phyloP scores from a whole-genome alignment of 148 eudicot species.

The Linanthus parryae region DNA sequence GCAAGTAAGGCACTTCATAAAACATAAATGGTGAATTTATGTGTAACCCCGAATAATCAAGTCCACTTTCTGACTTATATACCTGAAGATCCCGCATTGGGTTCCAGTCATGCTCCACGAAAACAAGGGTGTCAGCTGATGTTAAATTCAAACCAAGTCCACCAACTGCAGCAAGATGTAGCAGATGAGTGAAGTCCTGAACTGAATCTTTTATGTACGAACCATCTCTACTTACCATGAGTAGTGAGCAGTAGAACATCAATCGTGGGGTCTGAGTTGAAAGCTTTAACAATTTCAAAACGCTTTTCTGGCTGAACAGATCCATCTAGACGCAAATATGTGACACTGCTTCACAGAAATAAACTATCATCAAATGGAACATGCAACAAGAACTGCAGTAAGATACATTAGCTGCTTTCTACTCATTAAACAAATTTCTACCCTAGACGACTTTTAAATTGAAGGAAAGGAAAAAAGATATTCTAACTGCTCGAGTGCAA shows the following conservation, averaged over 20 bases:
- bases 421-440: neutral
- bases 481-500: too few species aligned
- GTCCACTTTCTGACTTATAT: neutral
- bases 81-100: constrained; percentile 97
- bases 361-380: neutral
- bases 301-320: constrained; percentile 89
- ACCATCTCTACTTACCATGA: constrained; percentile 45
- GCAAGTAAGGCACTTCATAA: neutral
- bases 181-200: constrained; percentile 4
- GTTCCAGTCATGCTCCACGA: constrained; percentile 99
- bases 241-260: constrained; percentile 93
- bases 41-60: neutral
- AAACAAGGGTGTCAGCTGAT: constrained; percentile 95
- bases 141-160: constrained; percentile 93
- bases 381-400: neutral
- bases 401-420: neutral
- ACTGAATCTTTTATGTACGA: constrained; percentile 7
- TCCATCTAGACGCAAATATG: constrained; percentile 93
- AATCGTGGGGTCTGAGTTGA: constrained; percentile 98
- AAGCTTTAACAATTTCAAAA: constrained; percentile 91
- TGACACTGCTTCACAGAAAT: constrained; percentile 39
- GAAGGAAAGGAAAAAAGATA: too few species aligned
- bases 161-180: constrained; percentile 35
- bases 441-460: too few species aligned
- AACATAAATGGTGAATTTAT: neutral